A percentile compares a stretch with the other conserved stretches of the same genome.
These are phyloP conservation scores for Russula earlei DNA, from an alignment of 768 basidiomycete species.

Conservation along the genomic window DNA sequence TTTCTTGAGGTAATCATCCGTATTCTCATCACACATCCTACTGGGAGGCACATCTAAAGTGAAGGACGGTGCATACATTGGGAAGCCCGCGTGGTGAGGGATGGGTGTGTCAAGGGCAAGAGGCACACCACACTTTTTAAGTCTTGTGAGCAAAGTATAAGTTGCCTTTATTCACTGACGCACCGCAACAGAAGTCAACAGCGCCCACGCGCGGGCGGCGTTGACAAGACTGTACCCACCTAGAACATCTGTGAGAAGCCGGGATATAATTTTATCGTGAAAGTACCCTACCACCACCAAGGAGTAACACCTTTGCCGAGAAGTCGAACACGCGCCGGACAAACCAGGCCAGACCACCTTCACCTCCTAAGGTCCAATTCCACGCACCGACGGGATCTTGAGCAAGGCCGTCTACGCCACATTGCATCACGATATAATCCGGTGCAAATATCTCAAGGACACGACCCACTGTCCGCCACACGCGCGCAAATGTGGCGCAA, in stretches of 20 bases:
- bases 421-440: conserved; percentile 75
- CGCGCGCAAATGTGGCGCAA: conserved; percentile 43
- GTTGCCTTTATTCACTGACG: conserved; percentile 23
- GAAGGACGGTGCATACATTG: conserved; percentile 71
- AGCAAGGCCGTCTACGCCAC: conserved; percentile 79
- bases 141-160: not conserved
- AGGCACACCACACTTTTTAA: conserved; percentile 41
- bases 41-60: conserved; percentile 67
- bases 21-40: conserved; percentile 67
- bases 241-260: conserved; percentile 17
- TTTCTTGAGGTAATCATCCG: conserved; percentile 40
- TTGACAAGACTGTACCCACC: conserved; percentile 84
- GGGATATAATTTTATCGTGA: not conserved
- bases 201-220: conserved; percentile 80
- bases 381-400: conserved; percentile 72
- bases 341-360: conserved; percentile 62
- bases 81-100: conserved; percentile 68
- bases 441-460: conserved; percentile 57
- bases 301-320: conserved; percentile 57
- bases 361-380: conserved; percentile 55
- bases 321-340: conserved; percentile 38
- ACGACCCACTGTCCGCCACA: conserved; percentile 57
- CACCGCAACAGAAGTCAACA: conserved; percentile 69
- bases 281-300: conserved; percentile 56
- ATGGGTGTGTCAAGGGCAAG: conserved; percentile 54